phyloP scores from a whole-genome alignment of 192 early-diverging fungal species.

The Entrophospora sp. region DNA sequence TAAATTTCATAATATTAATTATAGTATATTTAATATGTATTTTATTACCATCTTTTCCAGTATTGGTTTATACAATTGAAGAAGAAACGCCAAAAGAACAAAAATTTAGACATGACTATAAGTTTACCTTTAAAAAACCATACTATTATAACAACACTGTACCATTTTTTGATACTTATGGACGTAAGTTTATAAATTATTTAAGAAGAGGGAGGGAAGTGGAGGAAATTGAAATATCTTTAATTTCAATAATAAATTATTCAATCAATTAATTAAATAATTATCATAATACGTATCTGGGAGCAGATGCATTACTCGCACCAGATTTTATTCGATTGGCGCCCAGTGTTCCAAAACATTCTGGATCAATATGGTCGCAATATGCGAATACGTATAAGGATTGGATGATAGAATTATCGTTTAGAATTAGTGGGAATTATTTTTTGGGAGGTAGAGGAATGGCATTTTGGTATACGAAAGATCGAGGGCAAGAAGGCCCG shows the following conservation, averaged over 20 bases:
- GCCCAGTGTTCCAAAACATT: slow-evolving; percentile 44
- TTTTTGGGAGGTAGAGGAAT: slow-evolving; percentile 62
- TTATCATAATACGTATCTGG: not conserved
- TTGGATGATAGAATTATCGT: slow-evolving; percentile 63
- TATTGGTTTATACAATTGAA: too few relatives aligned
- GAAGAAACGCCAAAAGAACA: too few relatives aligned
- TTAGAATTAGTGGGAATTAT: slow-evolving; percentile 49
- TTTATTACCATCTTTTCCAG: too few relatives aligned
- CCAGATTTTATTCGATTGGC: slow-evolving; percentile 50
- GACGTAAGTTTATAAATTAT: slow-evolving; percentile 27
- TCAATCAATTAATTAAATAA: not conserved
- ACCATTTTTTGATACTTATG: slow-evolving; percentile 43
- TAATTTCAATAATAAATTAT: not conserved
- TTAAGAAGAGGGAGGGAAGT: not conserved
- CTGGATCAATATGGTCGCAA: slow-evolving; percentile 54
- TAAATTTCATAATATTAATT: slow-evolving; percentile 1
- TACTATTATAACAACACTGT: slow-evolving; percentile 37
- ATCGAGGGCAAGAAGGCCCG: slow-evolving; percentile 39
- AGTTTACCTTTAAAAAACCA: slow-evolving; percentile 51
- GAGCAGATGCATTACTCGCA: slow-evolving; percentile 19
- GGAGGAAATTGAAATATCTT: not conserved
- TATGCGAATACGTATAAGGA: slow-evolving; percentile 52
- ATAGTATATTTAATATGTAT: too few relatives aligned
- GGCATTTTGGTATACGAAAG: slow-evolving; percentile 76
- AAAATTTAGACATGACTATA: slow-evolving; percentile 42